Evolutionary conservation across 768 basidiomycete genomes (phyloP).

Genomic region (Tulasnella sp.): DNA sequence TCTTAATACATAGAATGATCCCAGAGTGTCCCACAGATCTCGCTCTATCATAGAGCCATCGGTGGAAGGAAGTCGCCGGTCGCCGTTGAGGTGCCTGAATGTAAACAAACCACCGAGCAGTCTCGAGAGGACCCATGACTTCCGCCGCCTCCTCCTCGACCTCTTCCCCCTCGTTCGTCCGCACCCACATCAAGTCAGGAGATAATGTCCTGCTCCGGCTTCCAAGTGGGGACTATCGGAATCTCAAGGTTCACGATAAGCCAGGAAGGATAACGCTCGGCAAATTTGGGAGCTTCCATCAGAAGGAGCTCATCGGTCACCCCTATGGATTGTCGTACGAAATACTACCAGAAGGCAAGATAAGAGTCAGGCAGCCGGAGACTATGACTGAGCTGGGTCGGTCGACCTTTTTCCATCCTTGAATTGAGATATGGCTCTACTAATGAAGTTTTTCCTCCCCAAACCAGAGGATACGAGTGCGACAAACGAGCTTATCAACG

Average conservation of each 20-base stretch:
- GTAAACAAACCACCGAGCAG: background rate
- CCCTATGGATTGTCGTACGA: constrained; percentile 89
- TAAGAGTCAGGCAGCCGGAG: constrained; percentile 57
- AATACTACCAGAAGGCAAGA: constrained; percentile 60
- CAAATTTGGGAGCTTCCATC: constrained; percentile 78
- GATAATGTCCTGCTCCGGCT: constrained; percentile 73
- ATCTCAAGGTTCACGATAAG: constrained; percentile 66
- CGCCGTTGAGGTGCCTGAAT: background rate
- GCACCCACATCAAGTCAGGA: constrained; percentile 19
- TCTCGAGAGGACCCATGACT: background rate
- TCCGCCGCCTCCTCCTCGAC: background rate
- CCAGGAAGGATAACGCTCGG: constrained; percentile 68
- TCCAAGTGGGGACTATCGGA: constrained; percentile 74
- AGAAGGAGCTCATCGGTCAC: constrained; percentile 71
- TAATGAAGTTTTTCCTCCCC: constrained; percentile 26
- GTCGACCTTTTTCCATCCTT: constrained; percentile 31
- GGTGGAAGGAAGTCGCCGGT: background rate
- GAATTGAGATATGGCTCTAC: background rate
- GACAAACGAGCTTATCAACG: constrained; percentile 90
- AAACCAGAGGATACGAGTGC: constrained; percentile 87
- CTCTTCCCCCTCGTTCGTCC: background rate
- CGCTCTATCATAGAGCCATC: too few species aligned
- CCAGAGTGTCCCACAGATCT: too few species aligned
- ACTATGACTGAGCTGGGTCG: constrained; percentile 77
- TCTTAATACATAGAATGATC: too few species aligned